Conservation (phyloP, 2,329 filamentous ascomycete genomes). For the Aspergillus sp. region DNA sequence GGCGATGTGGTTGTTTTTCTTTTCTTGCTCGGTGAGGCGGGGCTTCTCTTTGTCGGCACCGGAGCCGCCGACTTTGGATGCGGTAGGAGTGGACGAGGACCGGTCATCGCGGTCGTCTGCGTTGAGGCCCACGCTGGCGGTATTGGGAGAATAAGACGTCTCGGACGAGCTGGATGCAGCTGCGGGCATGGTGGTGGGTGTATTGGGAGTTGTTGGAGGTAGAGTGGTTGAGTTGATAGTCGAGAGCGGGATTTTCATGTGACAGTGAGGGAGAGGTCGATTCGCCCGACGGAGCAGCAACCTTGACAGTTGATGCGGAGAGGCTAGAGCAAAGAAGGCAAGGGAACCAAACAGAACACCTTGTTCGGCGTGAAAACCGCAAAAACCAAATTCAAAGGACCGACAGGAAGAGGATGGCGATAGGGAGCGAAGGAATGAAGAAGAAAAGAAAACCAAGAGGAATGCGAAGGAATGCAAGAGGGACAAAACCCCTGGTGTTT, state of each 20-base stretch:
- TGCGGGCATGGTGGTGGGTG: slow-evolving; percentile 22
- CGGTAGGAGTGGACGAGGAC: slow-evolving; percentile 33
- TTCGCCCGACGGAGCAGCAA: background rate
- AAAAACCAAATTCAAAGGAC: too few species aligned
- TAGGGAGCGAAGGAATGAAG: background rate
- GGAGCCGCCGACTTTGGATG: slow-evolving; percentile 5
- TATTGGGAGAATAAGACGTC: slow-evolving; percentile 20
- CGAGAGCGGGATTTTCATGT: slow-evolving; percentile 10
- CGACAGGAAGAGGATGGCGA: background rate
- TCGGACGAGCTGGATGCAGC: slow-evolving; percentile 25
- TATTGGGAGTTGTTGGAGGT: background rate
- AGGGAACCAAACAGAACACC: background rate
- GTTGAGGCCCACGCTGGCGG: slow-evolving; percentile 15
- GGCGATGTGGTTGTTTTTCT: slow-evolving; percentile 71
- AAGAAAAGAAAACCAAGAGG: background rate
- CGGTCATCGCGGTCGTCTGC: slow-evolving; percentile 29
- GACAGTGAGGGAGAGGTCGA: slow-evolving; percentile 2
- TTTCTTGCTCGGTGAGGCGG: slow-evolving; percentile 66
- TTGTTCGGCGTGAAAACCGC: too few species aligned
- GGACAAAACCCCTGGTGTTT: background rate
- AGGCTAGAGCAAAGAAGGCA: background rate
- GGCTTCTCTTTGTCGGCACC: slow-evolving; percentile 53
- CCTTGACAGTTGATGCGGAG: too few species aligned
- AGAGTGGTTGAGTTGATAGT: background rate
- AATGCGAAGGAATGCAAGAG: background rate